Conservation (phyloP, 2,329 filamentous ascomycete genomes). For the Gyromitra esculenta region DNA sequence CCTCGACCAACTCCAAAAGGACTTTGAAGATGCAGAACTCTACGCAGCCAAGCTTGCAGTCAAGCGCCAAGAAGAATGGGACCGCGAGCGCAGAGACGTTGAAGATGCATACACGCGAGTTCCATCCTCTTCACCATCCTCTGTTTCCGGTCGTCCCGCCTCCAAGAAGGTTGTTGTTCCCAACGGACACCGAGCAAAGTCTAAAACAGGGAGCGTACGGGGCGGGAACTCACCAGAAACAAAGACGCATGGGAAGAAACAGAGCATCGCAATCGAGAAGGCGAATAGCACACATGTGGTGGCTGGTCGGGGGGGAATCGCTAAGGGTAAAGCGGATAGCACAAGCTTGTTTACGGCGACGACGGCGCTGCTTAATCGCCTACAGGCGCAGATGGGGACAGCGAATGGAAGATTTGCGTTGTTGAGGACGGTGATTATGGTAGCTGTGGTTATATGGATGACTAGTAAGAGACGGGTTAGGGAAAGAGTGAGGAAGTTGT, state of each 20-base stretch:
- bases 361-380: conserved; percentile 66
- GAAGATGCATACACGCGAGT: conserved; percentile 66
- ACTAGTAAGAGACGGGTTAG: conserved; percentile 79
- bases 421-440: conserved; percentile 76
- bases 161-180: conserved; percentile 4
- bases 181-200: conserved; percentile 15
- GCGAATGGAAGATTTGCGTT: conserved; percentile 65
- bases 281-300: neutral
- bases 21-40: conserved; percentile 77
- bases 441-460: conserved; percentile 79
- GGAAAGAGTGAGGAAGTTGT: conserved; percentile 74
- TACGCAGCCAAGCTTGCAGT: conserved; percentile 71
- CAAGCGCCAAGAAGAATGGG: conserved; percentile 68
- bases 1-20: conserved; percentile 82
- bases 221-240: conserved; percentile 17
- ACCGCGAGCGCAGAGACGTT: conserved; percentile 63
- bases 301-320: conserved; percentile 8
- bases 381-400: conserved; percentile 65
- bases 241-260: conserved; percentile 16
- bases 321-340: conserved; percentile 30
- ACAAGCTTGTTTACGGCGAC: conserved; percentile 60
- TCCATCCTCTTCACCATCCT: conserved; percentile 61
- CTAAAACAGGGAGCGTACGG: conserved; percentile 23
- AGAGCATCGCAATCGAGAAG: conserved; percentile 1
- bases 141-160: conserved; percentile 59